Evolutionary conservation across 805 yeast genomes (phyloP), one percentile per base, ranked within the genome.

Genomic region (Limtongia smithiae): DNA sequence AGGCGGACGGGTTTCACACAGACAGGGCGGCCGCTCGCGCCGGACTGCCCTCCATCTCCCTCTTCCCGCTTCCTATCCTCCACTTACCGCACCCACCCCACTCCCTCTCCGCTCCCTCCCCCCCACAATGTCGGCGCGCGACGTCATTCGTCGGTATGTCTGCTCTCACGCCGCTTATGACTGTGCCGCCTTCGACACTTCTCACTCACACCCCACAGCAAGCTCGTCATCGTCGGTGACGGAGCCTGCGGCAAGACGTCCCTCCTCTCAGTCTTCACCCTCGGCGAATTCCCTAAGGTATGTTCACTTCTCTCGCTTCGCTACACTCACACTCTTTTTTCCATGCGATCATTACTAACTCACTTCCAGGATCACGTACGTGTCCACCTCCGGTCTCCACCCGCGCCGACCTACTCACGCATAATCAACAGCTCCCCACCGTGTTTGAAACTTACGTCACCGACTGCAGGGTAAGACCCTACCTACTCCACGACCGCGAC

Each of bases 231-330:
- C 18, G 50, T 57, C 34, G 60, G 60, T 37, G 60, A 57, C 31
- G 60, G 60, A 79, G 97, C 97, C 20, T 91, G 97, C 73, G 98
- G 98, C 69, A 91, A 91, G 68, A 91, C 98, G 2, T 90, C 97
- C 9, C 74, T 93, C 46, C 74, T 91, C 63, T 93, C 91, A 66
- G 96, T 89, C 18, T 90, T 90, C 70, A 87, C 97, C 0, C 67
- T 89, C 30, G 97, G 96, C 0, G 94, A 87, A 64, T 90, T 90
- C 62, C 96, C 96, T 0, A 82, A 90, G 37, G 95, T 85, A 62
- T 31, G 63, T 54, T 7, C 20, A 43, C 32, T 18, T 20, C 6
- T 7, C 7, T 20, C 7, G 24, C 17, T 36, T 11, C 18, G 5
- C 15, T 4, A 4, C 21, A n/a, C 3, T 15, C 21, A n/a, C 40